These are phyloP conservation scores for Anthracocystis walkeri DNA, from an alignment of 1,284 basidiomycete genomes.

Conservation along the genomic window DNA sequence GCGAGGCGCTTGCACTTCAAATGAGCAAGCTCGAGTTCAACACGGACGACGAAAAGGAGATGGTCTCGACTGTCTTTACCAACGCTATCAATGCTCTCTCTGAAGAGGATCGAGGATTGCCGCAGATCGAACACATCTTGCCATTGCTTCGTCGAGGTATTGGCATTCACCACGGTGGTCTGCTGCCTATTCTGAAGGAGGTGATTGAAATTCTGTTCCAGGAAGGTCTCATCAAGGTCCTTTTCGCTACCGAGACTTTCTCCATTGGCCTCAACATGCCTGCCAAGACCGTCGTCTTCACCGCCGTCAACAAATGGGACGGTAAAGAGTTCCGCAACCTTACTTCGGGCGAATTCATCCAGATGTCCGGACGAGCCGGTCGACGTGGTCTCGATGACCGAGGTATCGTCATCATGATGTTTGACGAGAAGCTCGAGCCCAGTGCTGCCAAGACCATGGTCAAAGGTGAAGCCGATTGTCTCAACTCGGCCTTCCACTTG, in stretches of 20 bases:
- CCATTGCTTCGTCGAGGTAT: conserved; percentile 95
- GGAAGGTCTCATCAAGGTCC: conserved; percentile 97
- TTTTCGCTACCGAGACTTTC: conserved; percentile 99
- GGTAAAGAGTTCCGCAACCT: conserved; percentile 93
- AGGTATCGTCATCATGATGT: conserved; percentile 99
- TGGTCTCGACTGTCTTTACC: conserved; percentile 89
- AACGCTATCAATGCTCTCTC: conserved; percentile 93
- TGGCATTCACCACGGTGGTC: conserved; percentile 97
- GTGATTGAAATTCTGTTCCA: conserved; percentile 99
- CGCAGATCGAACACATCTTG: conserved; percentile 92
- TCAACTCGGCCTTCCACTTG: conserved; percentile 98
- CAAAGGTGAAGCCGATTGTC: conserved; percentile 95
- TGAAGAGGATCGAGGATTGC: conserved; percentile 87
- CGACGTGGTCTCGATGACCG: conserved; percentile 96
- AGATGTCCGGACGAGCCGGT: conserved; percentile 97
- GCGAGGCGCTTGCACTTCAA: conserved; percentile 89
- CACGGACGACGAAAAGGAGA: conserved; percentile 88
- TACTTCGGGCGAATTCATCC: conserved; percentile 71
- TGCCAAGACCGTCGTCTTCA: conserved; percentile 99
- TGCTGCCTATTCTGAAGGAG: conserved; percentile 97
- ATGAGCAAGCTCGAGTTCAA: conserved; percentile 98
- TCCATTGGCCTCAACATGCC: conserved; percentile 99
- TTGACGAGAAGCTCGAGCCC: conserved; percentile 96
- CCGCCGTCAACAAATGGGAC: conserved; percentile 93
- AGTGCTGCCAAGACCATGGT: conserved; percentile 94